Evolutionary conservation across 129 eudicot species (phyloP).

Genomic region (Calendula officinalis): DNA sequence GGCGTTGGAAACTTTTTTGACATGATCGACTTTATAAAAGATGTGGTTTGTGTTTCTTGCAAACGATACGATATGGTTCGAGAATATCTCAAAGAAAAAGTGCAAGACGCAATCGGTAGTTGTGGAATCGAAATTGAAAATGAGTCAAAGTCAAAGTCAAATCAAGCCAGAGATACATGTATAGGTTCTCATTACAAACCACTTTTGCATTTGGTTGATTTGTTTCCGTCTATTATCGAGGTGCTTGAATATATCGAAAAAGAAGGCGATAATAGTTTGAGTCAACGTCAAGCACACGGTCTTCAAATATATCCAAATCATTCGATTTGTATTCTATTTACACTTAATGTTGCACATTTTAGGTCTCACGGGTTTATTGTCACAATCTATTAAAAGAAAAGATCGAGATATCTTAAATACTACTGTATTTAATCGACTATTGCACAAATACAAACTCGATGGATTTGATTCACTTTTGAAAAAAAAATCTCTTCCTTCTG

Average conservation of each 20-base stretch:
- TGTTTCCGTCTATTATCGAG: conserved; percentile 2
- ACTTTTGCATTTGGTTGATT: conserved; percentile 9
- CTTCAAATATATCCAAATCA: conserved; percentile 9
- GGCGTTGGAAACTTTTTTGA: background rate
- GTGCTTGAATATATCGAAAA: background rate
- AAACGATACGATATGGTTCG: conserved; percentile 1
- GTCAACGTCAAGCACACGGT: conserved; percentile 10
- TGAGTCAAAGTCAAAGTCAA: too few species aligned
- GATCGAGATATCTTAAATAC: conserved; percentile 17
- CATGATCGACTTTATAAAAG: conserved; percentile 1
- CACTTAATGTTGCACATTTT: conserved; percentile 20
- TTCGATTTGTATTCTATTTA: conserved; percentile 16
- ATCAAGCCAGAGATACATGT: background rate
- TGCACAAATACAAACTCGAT: background rate
- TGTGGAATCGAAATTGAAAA: background rate
- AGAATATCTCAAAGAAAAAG: conserved; percentile 7
- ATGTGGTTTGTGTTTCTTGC: conserved; percentile 14
- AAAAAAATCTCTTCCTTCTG: background rate
- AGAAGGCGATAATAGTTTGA: background rate
- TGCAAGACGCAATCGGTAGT: conserved; percentile 1
- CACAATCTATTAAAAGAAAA: conserved; percentile 13
- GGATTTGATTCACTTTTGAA: conserved; percentile 1
- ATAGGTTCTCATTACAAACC: background rate
- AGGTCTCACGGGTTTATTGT: conserved; percentile 16
- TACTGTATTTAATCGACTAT: background rate